Evolutionary conservation across 768 basidiomycete genomes (phyloP).

Genomic region (Holtermannia corniformis): DNA sequence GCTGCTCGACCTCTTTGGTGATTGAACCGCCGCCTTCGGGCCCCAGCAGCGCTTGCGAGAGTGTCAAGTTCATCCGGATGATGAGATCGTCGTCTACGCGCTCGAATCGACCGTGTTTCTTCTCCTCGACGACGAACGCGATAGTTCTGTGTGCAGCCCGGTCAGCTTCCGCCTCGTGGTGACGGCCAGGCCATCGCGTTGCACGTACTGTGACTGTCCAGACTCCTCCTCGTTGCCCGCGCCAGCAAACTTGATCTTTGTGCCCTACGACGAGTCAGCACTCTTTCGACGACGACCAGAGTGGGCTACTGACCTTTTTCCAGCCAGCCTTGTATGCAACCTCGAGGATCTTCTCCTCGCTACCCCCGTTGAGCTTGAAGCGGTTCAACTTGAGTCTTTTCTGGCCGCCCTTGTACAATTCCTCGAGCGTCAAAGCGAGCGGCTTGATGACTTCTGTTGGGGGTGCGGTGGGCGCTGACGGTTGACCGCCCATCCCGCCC

Average conservation of each 20-base stretch:
- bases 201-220: slow-evolving; percentile 35
- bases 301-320: slow-evolving; percentile 52
- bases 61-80: slow-evolving; percentile 54
- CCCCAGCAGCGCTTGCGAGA: slow-evolving; percentile 74
- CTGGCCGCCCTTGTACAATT: slow-evolving; percentile 71
- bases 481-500: slow-evolving; percentile 41
- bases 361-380: slow-evolving; percentile 57
- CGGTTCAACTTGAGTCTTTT: slow-evolving; percentile 85
- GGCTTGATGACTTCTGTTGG: slow-evolving; percentile 61
- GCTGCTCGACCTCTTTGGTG: slow-evolving; percentile 53
- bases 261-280: slow-evolving; percentile 50
- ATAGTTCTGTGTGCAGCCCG: slow-evolving; percentile 53
- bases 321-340: slow-evolving; percentile 71
- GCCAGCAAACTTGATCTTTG: slow-evolving; percentile 81
- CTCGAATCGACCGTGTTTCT: slow-evolving; percentile 65
- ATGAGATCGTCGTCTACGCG: slow-evolving; percentile 73
- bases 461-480: slow-evolving; percentile 37
- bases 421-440: slow-evolving; percentile 73
- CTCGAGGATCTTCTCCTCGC: slow-evolving; percentile 90
- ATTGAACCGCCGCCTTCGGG: slow-evolving; percentile 46
- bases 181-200: slow-evolving; percentile 57
- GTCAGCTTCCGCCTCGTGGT: background rate
- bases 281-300: background rate
- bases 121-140: slow-evolving; percentile 94
- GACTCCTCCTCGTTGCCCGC: slow-evolving; percentile 51